Base-by-base conservation (phyloP, 176 grass and related monocot species). In the Microstegium vimineum region DNA sequence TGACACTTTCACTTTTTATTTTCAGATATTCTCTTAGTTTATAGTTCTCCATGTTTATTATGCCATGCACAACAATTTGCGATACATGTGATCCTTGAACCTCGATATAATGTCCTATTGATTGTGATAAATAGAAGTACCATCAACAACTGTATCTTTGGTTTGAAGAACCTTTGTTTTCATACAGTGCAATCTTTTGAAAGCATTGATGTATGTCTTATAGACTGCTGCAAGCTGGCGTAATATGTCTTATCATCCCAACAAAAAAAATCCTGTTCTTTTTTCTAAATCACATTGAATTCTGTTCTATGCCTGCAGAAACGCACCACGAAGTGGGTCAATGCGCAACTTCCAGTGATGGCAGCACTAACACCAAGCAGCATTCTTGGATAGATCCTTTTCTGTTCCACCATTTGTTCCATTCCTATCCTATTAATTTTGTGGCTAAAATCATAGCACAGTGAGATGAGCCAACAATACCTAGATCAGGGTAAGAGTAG, bases 271-370 rank as follows among this genome's bases (percentile, higher is more conserved):
- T 10, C 8, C 8, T 59, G 20, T 56, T 56, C 20, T 6, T 31
- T 74, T 34, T 31, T 82, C 51, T 52, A 27, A 85, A 18, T 73
- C 34, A 59, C 4, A n/a, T 22, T 83, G 8, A 34, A 61, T 80
- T 74, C 13, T 78, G 16, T 34, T 83, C 35, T 13, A 56, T 87
- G 25, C 73, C 49, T 86, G 75, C 93, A 95, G 93, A 90, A 94
- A 54, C 20, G 63, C 77, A 28, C 59, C 91, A n/a, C 87, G 87
- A 86, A 92, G 87, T 87, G 89, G 90, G 70, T 89, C 85, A 35
- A 85, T 86, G 37, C 96, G 93, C 82, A 99, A 78, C 87, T 84
- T 90, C 81, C 89, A 89, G 90, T 93, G 76, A 95, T 65, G 28
- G 81, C 27, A 32, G 71, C 57, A 76, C 81, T 86, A 86, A 87